Base-by-base conservation (phyloP, 345 rosid species). In the Ceriops tagal region DNA sequence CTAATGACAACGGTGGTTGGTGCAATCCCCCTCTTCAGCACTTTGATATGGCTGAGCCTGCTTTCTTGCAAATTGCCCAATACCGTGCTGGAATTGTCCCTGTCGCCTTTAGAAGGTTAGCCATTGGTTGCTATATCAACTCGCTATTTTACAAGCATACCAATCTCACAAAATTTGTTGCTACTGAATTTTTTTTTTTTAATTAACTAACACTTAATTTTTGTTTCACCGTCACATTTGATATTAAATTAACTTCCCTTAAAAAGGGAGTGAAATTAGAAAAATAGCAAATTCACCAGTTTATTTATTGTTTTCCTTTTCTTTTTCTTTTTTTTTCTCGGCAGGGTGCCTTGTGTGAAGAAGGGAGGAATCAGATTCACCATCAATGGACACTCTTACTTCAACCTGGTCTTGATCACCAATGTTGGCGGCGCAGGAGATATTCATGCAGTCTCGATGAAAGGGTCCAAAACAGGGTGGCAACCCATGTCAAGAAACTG, bases 371-470 rank as follows among this genome's bases (percentile, higher is more conserved):
- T 85, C 39, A 78, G 86, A 65, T 85, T 85, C 28, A 83, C 86
- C 6, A 62, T 87, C 11, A 81, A 83, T 8, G 89, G 92, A 1
- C 83, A 87, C 61, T 27, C 89, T 0, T 87, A 82, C 70, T 85
- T 85, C 77, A 79, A 83, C 71, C 66, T 85, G 22, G 92, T 87
- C 13, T 27, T 87, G 75, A 79, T 87, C 69, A 81, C 83, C 62
- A 87, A 85, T 66, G 89, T 87, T 4, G 91, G 77, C 16, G 89
- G 89, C 1, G 87, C 83, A 2, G 89, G 92, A 61, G 92, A 87
- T 46, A 74, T 85, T 15, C 79, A 43, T 4, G 74, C 86, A 0
- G 92, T 85, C 19, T 74, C 82, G 8, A 63, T 87, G 61, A 83
- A 85, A 63, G 89, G 92, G 13, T 82, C 87, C 3, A 77, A 62